Base-by-base conservation (phyloP, 2,329 filamentous ascomycete genomes). In the Thielaviopsis populi region DNA sequence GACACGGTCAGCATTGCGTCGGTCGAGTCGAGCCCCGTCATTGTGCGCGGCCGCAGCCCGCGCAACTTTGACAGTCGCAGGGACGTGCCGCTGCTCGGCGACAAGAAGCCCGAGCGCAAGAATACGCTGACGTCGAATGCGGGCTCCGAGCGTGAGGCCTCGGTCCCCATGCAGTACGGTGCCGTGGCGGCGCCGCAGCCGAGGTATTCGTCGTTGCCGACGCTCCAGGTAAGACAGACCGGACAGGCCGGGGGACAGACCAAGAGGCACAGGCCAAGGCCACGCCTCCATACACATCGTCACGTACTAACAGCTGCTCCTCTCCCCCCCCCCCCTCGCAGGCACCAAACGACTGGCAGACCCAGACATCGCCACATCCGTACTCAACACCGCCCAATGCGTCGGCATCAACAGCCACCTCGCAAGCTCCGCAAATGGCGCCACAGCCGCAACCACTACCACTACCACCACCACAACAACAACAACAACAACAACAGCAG, bases 11-110 rank as follows among this genome's bases (percentile, higher is more conserved):
- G 81, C 67, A 84, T 97, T 67, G 89, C 89, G 67, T 91, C 96
- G 73, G 86, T 95, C 15, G 86, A 88, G 68, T 96, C 91, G 1
- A 90, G 90, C 0, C 88, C 92, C n/a, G 90, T 97, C 65, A 96
- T 97, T 69, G 92, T 97, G 42, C 86, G 92, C 64, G 92, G 92
- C 41, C 83, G 92, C 65, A 96, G 91, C 72, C 92, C 92, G 0
- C 82, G 92, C 64, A 97, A 97, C 71, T 97, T 97, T 72, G 91
- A 96, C 70, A 91, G 88, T 63, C 83, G 89, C 66, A 95, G 94
- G 72, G 90, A 95, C 70, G 83, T 92, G 61, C 88, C 89, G 1
- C 76, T 95, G 60, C 87, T 84, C 0, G 75, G 75, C 5, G 79
- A 80, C 22, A 79, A 77, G 70, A 76, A 75, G 66, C 53, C 72